Evolutionary conservation across 306 rosid genomes (phyloP).

Genomic region (Canavalia ensiformis): DNA sequence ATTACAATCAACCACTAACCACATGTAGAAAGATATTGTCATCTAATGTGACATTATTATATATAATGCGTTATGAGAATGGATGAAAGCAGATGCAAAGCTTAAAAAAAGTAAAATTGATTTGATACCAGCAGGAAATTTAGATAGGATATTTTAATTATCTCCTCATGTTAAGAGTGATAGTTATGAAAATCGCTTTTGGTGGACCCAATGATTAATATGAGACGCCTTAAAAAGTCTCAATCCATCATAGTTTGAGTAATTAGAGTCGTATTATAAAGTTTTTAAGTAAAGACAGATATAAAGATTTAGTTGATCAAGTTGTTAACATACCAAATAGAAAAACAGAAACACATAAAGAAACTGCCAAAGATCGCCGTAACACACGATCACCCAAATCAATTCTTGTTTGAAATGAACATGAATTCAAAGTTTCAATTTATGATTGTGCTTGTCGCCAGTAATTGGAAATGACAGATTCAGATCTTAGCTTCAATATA

Average conservation of each 20-base stretch:
- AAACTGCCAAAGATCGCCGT: slow-evolving; percentile 44
- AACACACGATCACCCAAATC: slow-evolving; percentile 30
- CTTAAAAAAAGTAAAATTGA: neutral
- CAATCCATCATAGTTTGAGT: slow-evolving; percentile 24
- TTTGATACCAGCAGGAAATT: neutral
- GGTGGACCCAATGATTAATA: neutral
- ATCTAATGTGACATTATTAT: slow-evolving; percentile 5
- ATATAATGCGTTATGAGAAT: neutral
- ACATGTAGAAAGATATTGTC: neutral
- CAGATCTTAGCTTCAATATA: neutral
- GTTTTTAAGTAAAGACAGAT: slow-evolving; percentile 15
- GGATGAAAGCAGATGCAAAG: neutral
- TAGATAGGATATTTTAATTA: neutral
- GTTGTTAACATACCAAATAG: neutral
- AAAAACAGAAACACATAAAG: neutral
- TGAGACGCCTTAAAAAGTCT: neutral
- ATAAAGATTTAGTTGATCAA: neutral
- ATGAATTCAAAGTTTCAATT: slow-evolving; percentile 26
- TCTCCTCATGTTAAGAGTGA: neutral
- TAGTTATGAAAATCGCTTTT: neutral
- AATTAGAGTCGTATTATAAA: slow-evolving; percentile 1
- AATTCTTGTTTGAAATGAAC: neutral
- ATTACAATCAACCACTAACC: slow-evolving; percentile 10
- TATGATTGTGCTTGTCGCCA: slow-evolving; percentile 16
- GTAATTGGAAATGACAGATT: neutral